These are phyloP conservation scores for Penicillium roqueforti DNA, from an alignment of 495 filamentous ascomycete genomes.

Conservation along the genomic window DNA sequence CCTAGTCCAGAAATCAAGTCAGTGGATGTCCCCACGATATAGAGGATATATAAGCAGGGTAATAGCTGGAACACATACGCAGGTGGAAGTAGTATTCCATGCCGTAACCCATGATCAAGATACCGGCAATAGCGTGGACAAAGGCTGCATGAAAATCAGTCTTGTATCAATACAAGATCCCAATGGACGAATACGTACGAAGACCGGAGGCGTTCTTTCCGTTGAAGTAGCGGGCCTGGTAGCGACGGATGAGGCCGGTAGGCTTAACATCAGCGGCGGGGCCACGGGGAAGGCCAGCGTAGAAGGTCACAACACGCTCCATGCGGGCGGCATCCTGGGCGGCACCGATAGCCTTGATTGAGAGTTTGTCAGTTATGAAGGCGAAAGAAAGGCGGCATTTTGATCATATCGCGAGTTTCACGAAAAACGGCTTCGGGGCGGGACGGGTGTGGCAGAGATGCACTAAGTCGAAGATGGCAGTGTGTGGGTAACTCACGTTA, in stretches of 20 bases:
- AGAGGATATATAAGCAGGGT: neutral
- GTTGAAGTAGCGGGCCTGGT: constrained; percentile 84
- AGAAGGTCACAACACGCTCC: constrained; percentile 95
- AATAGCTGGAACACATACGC: constrained; percentile 56
- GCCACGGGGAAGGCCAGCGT: constrained; percentile 92
- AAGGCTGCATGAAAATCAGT: constrained; percentile 57
- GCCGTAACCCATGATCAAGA: constrained; percentile 80
- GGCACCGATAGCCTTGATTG: constrained; percentile 79
- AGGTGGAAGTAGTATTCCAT: constrained; percentile 99
- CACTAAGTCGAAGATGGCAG: constrained; percentile 2
- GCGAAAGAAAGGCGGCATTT: neutral
- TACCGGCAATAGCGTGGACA: constrained; percentile 71
- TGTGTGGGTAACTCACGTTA: constrained; percentile 58
- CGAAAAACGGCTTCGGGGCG: constrained; percentile 25
- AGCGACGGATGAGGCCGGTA: constrained; percentile 76
- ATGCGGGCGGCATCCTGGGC: constrained; percentile 93
- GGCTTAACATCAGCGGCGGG: constrained; percentile 73
- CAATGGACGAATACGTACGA: constrained; percentile 59
- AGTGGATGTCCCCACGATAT: neutral
- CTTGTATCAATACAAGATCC: neutral
- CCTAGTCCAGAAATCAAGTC: constrained; percentile 50
- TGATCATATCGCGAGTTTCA: constrained; percentile 9
- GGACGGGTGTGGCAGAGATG: constrained; percentile 19
- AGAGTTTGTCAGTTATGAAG: constrained; percentile 23
- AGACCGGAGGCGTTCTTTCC: constrained; percentile 81